Percentiles rank a stretch among this genome's conserved stretches.
These are phyloP conservation scores for Pezicula radicicola DNA, from an alignment of 2,329 filamentous ascomycete species.

Conservation along the genomic window DNA sequence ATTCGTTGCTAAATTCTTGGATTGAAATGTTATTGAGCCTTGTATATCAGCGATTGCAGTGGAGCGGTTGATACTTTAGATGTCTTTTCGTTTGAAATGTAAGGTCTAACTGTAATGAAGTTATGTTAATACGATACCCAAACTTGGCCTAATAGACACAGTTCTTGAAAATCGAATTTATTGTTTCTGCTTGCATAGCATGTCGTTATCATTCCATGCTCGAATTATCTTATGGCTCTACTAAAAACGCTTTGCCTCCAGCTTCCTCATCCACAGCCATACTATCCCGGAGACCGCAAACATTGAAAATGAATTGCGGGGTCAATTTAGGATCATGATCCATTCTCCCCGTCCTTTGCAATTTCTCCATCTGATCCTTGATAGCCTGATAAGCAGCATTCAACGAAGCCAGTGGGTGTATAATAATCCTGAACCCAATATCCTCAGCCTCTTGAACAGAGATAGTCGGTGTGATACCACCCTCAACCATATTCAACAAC, in stretches of 20 bases:
- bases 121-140: too few relatives aligned
- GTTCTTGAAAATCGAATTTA: too few relatives aligned
- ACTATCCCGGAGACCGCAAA: conserved; percentile 5
- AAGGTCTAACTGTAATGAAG: too few relatives aligned
- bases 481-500: conserved; percentile 55
- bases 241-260: conserved; percentile 1
- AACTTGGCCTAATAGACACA: too few relatives aligned
- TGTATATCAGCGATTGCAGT: too few relatives aligned
- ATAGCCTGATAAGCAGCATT: conserved; percentile 1
- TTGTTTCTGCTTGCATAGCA: too few relatives aligned
- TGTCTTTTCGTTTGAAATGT: too few relatives aligned
- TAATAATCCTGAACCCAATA: conserved; percentile 56
- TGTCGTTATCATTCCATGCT: neutral
- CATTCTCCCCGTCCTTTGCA: neutral
- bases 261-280: conserved; percentile 6
- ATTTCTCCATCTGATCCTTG: neutral
- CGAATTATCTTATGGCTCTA: neutral
- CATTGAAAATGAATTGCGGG: conserved; percentile 4
- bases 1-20: too few relatives aligned
- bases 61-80: too few relatives aligned
- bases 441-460: conserved; percentile 48
- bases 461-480: conserved; percentile 51
- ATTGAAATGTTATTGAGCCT: too few relatives aligned
- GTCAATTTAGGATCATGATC: conserved; percentile 1
- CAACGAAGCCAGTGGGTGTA: conserved; percentile 24